Base-by-base conservation (phyloP, 192 early-diverging fungal species). In the Gonapodya sp. region DNA sequence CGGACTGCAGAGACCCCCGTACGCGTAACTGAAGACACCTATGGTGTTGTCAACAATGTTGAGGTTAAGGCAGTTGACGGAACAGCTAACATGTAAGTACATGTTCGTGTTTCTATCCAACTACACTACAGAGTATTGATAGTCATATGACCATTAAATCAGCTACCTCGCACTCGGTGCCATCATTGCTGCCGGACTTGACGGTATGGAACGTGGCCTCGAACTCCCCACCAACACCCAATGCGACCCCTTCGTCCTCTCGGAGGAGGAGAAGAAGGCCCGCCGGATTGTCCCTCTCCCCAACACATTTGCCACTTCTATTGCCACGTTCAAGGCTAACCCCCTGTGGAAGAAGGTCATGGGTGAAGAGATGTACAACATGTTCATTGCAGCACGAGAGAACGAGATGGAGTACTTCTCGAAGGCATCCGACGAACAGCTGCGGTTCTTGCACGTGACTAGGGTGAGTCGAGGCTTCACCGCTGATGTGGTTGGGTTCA, bases 141-240 rank as follows among this genome's bases (percentile, higher is more conserved):
- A n/a, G n/a, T n/a, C n/a, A n/a, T n/a, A n/a, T n/a, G 46, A 8
- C 46, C 18, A 18, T 2, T 31, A 14, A 14, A 16, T 32, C 34
- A 77, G 18, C 75, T 77, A 77, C 75, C 75, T 77, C 75, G 75
- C 75, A 8, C 75, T 77, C 8, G 75, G 75, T 34, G 34, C 34
- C 34, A 77, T 77, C 75, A 18, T 77, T 31, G 75, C 75, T 16
- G 75, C 75, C 75, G 75, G 75, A 18, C 75, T 77, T 2, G 75
- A 77, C 75, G 75, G 75, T 33, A 77, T 77, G 75, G 75, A 77
- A 34, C 75, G 75, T 33, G 75, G 75, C 2, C 75, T 77, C 30
- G 14, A 16, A 2, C 75, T 77, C 8, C 75, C 75, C 75, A 33
- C 2, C 2, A 77, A 77, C 75, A 77, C 75, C 30, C 75, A 77